These are phyloP conservation scores for Syzygium aqueum DNA, from an alignment of 345 rosid genomes.

Conservation along the genomic window DNA sequence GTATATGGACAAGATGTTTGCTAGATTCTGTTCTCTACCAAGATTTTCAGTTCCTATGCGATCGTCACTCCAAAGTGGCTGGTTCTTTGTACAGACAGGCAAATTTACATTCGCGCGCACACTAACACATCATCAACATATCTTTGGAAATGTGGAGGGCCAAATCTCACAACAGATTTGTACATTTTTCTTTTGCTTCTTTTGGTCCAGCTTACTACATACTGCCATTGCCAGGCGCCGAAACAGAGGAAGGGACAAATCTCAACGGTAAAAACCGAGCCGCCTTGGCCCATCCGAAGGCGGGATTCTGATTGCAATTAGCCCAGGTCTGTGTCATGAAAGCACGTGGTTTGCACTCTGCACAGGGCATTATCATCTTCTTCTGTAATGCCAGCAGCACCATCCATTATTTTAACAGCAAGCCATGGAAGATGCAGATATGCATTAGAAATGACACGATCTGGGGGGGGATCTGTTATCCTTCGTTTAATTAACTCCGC, in stretches of 20 bases:
- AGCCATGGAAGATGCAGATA: background rate
- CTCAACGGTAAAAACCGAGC: background rate
- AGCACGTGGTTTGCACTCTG: background rate
- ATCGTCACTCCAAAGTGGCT: background rate
- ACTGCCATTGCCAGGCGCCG: background rate
- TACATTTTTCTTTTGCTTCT: background rate
- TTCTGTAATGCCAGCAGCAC: background rate
- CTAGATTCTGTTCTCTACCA: background rate
- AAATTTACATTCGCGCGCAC: background rate
- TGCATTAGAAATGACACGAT: background rate
- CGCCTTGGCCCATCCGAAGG: background rate
- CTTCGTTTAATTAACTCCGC: background rate
- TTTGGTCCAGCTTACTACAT: background rate
- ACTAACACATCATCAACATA: background rate
- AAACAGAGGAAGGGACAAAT: background rate
- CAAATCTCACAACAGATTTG: background rate
- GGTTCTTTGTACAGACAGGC: background rate
- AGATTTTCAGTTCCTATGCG: background rate
- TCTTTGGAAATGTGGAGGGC: background rate
- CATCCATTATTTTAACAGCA: background rate
- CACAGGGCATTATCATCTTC: background rate
- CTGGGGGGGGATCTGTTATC: background rate
- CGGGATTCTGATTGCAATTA: background rate
- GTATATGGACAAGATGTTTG: background rate
- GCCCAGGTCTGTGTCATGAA: background rate